Evolutionary conservation across 2,329 filamentous ascomycete species (phyloP).

Genomic region (Pestalotiopsis sp.): DNA sequence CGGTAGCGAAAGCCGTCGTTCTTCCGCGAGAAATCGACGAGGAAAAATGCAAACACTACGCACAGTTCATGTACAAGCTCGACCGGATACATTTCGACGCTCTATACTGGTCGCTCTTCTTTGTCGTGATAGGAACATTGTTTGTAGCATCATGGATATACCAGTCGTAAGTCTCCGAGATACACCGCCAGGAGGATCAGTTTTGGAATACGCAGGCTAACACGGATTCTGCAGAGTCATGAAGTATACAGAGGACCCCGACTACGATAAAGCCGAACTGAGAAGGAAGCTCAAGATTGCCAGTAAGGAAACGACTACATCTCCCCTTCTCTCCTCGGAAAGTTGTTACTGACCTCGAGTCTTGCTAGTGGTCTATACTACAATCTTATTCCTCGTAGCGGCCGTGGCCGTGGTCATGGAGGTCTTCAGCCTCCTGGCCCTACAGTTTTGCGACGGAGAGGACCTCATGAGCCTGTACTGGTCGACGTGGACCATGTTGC

Average conservation of each 20-base stretch:
- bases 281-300: conserved; percentile 37
- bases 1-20: too few species aligned
- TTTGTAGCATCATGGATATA: conserved; percentile 38
- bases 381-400: conserved; percentile 43
- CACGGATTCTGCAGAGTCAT: conserved; percentile 27
- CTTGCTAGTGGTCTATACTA: not conserved
- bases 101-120: conserved; percentile 42
- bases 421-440: conserved; percentile 50
- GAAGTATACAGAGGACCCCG: conserved; percentile 34
- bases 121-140: conserved; percentile 35
- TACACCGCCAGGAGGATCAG: not conserved
- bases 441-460: conserved; percentile 62
- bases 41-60: conserved; percentile 38
- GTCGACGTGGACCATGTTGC: conserved; percentile 62
- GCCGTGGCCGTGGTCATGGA: conserved; percentile 52
- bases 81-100: conserved; percentile 35
- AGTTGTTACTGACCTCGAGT: not conserved
- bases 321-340: not conserved
- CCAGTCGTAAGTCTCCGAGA: conserved; percentile 27
- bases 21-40: conserved; percentile 23
- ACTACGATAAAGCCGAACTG: conserved; percentile 33
- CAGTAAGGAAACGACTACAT: conserved; percentile 34
- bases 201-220: not conserved
- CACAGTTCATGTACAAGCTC: conserved; percentile 36
- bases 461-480: conserved; percentile 61